Conservation (phyloP, 1,284 basidiomycete species). For the Schizophyllum commune region DNA sequence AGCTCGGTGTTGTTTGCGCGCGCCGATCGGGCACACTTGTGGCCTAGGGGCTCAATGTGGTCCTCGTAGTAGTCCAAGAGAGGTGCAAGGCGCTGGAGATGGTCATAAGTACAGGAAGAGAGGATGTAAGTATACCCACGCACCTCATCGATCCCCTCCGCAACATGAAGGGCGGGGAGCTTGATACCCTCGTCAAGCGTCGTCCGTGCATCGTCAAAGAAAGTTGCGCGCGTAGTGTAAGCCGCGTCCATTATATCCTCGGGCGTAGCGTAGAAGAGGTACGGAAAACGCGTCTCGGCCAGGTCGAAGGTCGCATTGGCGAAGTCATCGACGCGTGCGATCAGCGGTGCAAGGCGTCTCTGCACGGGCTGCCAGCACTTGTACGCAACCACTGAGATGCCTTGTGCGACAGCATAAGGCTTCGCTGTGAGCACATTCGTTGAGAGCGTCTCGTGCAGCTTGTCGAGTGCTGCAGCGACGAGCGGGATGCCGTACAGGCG, state of each 20-base stretch:
- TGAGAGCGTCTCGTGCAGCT: not conserved
- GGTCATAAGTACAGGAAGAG: not conserved
- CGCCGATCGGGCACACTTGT: not conserved
- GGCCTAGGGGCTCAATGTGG: not conserved
- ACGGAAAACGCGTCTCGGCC: not conserved
- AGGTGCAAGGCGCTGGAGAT: not conserved
- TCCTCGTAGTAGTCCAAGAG: not conserved
- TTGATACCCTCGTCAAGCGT: not conserved
- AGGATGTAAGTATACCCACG: not conserved
- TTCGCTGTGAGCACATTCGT: not conserved
- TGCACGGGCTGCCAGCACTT: not conserved
- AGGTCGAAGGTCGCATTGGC: not conserved
- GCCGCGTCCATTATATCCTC: not conserved
- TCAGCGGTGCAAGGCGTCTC: not conserved
- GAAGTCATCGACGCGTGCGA: not conserved
- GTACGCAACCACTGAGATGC: not conserved
- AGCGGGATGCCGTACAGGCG: not conserved
- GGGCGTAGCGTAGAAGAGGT: not conserved
- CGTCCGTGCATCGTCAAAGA: not conserved
- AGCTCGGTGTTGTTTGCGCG: not conserved
- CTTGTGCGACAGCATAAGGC: not conserved
- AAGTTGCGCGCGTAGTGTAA: not conserved
- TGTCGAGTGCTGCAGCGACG: not conserved
- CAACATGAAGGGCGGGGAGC: not conserved
- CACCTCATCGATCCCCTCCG: not conserved